These are phyloP conservation scores for Xenoacremonium recifei DNA, from an alignment of 2,329 filamentous ascomycete species.

Conservation along the genomic window DNA sequence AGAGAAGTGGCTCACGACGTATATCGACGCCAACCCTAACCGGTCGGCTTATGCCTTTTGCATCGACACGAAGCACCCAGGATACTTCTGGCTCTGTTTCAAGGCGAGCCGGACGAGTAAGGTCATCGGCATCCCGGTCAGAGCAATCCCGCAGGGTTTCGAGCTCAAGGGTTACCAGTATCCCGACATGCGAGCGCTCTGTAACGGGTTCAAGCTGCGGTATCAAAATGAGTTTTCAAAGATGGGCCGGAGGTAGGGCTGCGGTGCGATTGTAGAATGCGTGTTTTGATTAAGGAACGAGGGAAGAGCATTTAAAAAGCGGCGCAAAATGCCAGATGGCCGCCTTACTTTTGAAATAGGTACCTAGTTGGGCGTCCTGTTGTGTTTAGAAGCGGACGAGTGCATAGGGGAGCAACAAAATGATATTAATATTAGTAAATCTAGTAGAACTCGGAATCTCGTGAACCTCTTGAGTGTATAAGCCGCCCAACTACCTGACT, in stretches of 20 bases:
- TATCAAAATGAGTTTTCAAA: conserved; percentile 66
- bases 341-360: too few species aligned
- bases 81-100: conserved; percentile 95
- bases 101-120: conserved; percentile 78
- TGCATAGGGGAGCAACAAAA: too few species aligned
- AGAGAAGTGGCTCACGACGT: conserved; percentile 96
- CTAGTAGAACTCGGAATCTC: too few species aligned
- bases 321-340: too few species aligned
- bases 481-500: too few species aligned
- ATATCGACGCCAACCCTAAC: conserved; percentile 93
- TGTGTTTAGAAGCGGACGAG: background rate
- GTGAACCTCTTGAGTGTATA: too few species aligned
- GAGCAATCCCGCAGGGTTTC: conserved; percentile 89
- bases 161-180: conserved; percentile 87
- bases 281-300: too few species aligned
- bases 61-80: conserved; percentile 85
- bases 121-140: conserved; percentile 79
- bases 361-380: background rate
- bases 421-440: too few species aligned
- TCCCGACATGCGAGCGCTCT: conserved; percentile 90
- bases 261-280: too few species aligned
- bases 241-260: conserved; percentile 46
- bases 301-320: too few species aligned
- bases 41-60: conserved; percentile 95
- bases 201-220: conserved; percentile 94